These are phyloP conservation scores for Heliosperma pusillum DNA, from an alignment of 148 eudicot genomes.

Conservation along the genomic window DNA sequence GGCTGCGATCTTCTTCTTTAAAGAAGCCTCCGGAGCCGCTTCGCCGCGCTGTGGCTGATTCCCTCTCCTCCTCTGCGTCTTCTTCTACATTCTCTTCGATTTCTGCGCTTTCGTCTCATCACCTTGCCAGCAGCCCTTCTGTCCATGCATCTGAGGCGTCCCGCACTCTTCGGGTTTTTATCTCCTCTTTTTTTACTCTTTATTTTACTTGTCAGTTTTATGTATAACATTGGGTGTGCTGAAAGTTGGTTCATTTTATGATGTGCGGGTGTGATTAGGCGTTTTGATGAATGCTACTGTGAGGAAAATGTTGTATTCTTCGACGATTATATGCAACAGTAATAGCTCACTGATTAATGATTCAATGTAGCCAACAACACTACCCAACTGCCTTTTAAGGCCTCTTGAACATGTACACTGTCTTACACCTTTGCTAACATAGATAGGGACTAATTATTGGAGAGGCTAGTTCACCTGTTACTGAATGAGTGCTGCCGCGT, in stretches of 20 bases:
- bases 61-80: slow-evolving; percentile 58
- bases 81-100: slow-evolving; percentile 34
- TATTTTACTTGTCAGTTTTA: background rate
- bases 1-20: slow-evolving; percentile 85
- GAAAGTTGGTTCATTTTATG: background rate
- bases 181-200: background rate
- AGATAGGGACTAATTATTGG: no score
- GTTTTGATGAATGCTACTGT: background rate
- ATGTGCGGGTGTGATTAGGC: background rate
- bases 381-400: background rate
- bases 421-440: no score
- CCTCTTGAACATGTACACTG: no score
- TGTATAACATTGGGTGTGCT: background rate
- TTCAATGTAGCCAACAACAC: background rate
- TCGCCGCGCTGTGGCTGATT: slow-evolving; percentile 97
- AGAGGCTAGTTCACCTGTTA: no score
- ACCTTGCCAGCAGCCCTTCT: slow-evolving; percentile 47
- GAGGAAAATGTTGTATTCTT: background rate
- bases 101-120: slow-evolving; percentile 37
- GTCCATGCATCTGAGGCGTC: slow-evolving; percentile 71
- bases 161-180: slow-evolving; percentile 72
- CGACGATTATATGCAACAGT: background rate
- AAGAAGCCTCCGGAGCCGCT: slow-evolving; percentile 98
- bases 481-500: no score
- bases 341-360: background rate